These are phyloP conservation scores for Ophidiomyces ophidiicola DNA, from an alignment of 2,329 filamentous ascomycete genomes.

Conservation along the genomic window DNA sequence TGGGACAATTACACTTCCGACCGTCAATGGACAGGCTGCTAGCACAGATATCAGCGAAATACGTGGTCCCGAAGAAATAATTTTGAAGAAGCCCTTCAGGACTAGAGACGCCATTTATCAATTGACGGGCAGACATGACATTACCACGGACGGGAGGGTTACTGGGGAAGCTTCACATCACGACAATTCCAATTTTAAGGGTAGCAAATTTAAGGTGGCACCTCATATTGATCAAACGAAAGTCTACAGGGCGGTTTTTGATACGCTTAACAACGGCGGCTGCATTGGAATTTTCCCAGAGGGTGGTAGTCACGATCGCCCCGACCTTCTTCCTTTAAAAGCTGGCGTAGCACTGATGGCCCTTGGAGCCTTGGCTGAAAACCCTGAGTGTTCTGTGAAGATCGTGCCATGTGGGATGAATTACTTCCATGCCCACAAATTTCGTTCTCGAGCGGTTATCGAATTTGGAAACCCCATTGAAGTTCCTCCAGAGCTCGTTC, in stretches of 20 bases:
- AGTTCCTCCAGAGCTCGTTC: slow-evolving; percentile 66
- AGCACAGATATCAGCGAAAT: slow-evolving; percentile 78
- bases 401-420: slow-evolving; percentile 98
- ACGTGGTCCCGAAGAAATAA: slow-evolving; percentile 63
- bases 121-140: slow-evolving; percentile 66
- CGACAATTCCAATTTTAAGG: slow-evolving; percentile 50
- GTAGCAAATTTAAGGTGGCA: slow-evolving; percentile 73
- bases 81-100: slow-evolving; percentile 79
- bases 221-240: slow-evolving; percentile 89
- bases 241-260: slow-evolving; percentile 88
- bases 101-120: slow-evolving; percentile 62
- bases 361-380: slow-evolving; percentile 71
- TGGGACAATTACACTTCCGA: slow-evolving; percentile 77
- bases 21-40: slow-evolving; percentile 65
- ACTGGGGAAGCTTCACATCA: slow-evolving; percentile 42
- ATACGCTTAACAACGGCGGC: slow-evolving; percentile 65
- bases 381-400: slow-evolving; percentile 77
- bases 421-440: slow-evolving; percentile 98
- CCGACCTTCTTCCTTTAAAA: slow-evolving; percentile 82
- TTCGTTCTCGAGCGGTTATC: slow-evolving; percentile 85
- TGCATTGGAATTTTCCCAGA: slow-evolving; percentile 96
- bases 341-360: slow-evolving; percentile 98
- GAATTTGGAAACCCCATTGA: slow-evolving; percentile 89
- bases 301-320: slow-evolving; percentile 88
- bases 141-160: slow-evolving; percentile 54